Evolutionary conservation across 352 stramenopile genomes (phyloP), one percentile per base, ranked within the genome.

Genomic region (Phytophthora ohioensis): DNA sequence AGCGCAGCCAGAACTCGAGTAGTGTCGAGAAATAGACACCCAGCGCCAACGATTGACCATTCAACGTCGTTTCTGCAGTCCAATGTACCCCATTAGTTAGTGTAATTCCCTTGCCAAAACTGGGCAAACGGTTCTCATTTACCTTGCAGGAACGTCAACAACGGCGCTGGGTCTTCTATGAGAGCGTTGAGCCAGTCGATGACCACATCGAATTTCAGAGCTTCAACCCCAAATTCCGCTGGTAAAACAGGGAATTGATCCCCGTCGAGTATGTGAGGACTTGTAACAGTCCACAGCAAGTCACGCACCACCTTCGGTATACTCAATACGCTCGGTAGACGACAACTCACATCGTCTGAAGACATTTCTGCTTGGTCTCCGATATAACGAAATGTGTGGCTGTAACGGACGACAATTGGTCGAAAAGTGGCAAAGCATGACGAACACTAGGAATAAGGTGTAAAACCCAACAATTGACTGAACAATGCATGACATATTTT

Each of bases 11-110:
- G 63, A 69, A 94, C 68, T 94, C 84, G 30, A 92, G 67, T 43
- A 94, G 66, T 34, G 74, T 73, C 17, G 86, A 85, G 72, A 91
- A 92, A 75, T 91, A 94, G 42, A 91, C 81, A 7, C 86, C 84
- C 1, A 94, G 68, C 12, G 84, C 84, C 38, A 93, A 59, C 21
- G 55, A 77, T 43, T 63, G 74, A 42, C 66, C 66, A 32, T 73
- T 76, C 42, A 72, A 63, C 31, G 63, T 82, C 38, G 75, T 75
- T 39, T 75, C 83, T 91, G 62, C 27, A 71, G 3, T 39, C 7
- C n/a, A 12, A 21, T 5, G 34, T 3, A 35, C 11, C 7, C 12
- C 3, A n/a, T 49, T 35, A 52, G 55, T 58, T 15, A 71, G 21
- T 54, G 27, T 15, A 58, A 49, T 27, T 39, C 11, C 15, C 10